Conservation (phyloP, 139 green algal species). For the Micractinium sp. region DNA sequence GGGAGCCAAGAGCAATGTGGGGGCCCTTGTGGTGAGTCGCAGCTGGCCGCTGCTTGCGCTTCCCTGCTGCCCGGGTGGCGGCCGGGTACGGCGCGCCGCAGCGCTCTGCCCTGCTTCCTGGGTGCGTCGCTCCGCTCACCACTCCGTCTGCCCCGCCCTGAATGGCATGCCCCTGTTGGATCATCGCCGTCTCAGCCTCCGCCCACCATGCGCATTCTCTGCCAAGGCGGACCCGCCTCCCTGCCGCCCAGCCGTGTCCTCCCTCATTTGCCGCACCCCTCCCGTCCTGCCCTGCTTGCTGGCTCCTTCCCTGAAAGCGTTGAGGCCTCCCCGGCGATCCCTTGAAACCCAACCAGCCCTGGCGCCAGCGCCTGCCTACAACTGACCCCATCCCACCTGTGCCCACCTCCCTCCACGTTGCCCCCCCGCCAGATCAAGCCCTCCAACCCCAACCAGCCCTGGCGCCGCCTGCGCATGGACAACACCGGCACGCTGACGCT, state of each 20-base stretch:
- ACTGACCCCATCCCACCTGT: neutral
- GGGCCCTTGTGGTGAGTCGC: conserved; percentile 37
- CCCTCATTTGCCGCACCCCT: no score
- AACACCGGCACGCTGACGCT: conserved; percentile 35
- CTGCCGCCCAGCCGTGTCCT: no score
- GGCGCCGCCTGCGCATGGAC: conserved; percentile 37
- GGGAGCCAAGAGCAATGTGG: neutral
- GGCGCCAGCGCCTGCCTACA: neutral
- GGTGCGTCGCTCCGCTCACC: neutral
- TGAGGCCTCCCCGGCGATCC: no score
- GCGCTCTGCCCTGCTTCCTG: neutral
- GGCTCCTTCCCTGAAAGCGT: neutral
- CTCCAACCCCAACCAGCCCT: neutral
- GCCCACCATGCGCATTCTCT: no score
- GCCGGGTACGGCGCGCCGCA: no score
- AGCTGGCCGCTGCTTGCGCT: neutral
- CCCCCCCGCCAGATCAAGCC: conserved; percentile 55
- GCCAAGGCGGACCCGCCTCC: no score
- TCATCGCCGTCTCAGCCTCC: no score
- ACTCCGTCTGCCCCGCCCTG: no score
- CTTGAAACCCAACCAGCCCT: neutral
- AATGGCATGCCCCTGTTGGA: no score
- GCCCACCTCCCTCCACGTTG: no score
- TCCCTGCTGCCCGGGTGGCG: neutral
- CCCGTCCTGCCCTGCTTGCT: neutral